Percentiles rank a stretch among this genome's conserved stretches.
phyloP scores from a whole-genome alignment of 768 basidiomycete species.

The Boletus reticulatus region DNA sequence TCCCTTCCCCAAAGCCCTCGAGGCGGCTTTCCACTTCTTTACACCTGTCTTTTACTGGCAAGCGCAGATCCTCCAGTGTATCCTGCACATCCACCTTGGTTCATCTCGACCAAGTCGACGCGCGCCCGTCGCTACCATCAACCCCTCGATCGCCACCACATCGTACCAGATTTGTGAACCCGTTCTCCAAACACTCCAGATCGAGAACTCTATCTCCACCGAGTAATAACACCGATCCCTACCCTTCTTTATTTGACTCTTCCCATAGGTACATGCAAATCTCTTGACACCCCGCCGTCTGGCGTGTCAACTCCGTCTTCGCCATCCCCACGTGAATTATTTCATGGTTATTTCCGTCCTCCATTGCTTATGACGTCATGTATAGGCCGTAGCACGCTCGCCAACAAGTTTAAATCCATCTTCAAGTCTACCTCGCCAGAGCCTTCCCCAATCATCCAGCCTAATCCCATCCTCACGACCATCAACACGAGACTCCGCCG shows the following conservation, averaged over 20 bases:
- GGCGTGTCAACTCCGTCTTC: not conserved
- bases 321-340: not conserved
- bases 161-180: slow-evolving; percentile 15
- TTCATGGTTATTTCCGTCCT: not conserved
- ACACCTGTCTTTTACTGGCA: slow-evolving; percentile 7
- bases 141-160: not conserved
- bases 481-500: slow-evolving; percentile 16
- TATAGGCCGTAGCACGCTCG: slow-evolving; percentile 12
- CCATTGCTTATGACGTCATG: not conserved
- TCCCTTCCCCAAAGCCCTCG: not conserved
- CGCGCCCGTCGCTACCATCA: not conserved
- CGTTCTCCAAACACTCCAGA: slow-evolving; percentile 16
- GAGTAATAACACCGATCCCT: slow-evolving; percentile 4
- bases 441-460: not conserved
- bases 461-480: slow-evolving; percentile 12
- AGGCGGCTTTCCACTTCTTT: not conserved
- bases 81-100: not conserved
- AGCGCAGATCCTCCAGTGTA: slow-evolving; percentile 5
- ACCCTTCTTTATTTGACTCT: not conserved
- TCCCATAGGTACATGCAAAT: slow-evolving; percentile 4
- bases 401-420: slow-evolving; percentile 22
- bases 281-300: not conserved
- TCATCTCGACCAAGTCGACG: not conserved
- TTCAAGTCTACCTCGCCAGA: slow-evolving; percentile 15
- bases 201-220: slow-evolving; percentile 15